phyloP scores from a whole-genome alignment of 306 rosid genomes.

The Cicer chorassanicum region DNA sequence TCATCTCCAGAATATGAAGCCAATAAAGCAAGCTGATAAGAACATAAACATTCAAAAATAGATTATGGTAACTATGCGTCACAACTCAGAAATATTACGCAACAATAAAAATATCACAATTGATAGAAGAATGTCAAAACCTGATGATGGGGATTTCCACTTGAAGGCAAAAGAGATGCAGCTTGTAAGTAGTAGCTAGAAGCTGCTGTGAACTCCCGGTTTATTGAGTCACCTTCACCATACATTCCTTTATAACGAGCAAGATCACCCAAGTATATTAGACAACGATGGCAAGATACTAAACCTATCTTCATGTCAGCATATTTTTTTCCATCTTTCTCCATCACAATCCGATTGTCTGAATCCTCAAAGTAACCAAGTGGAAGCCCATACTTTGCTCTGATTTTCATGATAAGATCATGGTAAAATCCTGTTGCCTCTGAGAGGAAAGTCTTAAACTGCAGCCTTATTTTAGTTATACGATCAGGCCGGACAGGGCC shows the following conservation, averaged over 20 bases:
- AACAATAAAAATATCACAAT: slow-evolving; percentile 10
- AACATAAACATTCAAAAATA: slow-evolving; percentile 18
- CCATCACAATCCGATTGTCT: slow-evolving; percentile 63
- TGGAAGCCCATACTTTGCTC: slow-evolving; percentile 89
- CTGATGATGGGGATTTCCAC: slow-evolving; percentile 98
- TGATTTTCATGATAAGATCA: slow-evolving; percentile 82
- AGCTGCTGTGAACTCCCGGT: slow-evolving; percentile 84
- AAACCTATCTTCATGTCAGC: slow-evolving; percentile 81
- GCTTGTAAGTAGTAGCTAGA: slow-evolving; percentile 92
- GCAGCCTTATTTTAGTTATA: slow-evolving; percentile 76
- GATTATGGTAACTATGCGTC: slow-evolving; percentile 28
- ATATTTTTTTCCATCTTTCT: slow-evolving; percentile 86
- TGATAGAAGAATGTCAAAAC: slow-evolving; percentile 44
- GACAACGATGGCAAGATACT: slow-evolving; percentile 84
- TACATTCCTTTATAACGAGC: slow-evolving; percentile 94
- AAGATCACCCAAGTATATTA: slow-evolving; percentile 94
- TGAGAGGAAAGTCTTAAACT: slow-evolving; percentile 88
- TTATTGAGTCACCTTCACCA: slow-evolving; percentile 85
- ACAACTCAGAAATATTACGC: neutral
- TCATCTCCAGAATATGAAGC: slow-evolving; percentile 96
- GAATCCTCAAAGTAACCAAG: slow-evolving; percentile 78
- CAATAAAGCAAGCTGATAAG: slow-evolving; percentile 81
- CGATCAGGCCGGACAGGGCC: slow-evolving; percentile 76
- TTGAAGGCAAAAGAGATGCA: slow-evolving; percentile 88
- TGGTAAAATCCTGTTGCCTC: slow-evolving; percentile 97